phyloP scores from a whole-genome alignment of 345 rosid species.

The Sisymbrium irio region DNA sequence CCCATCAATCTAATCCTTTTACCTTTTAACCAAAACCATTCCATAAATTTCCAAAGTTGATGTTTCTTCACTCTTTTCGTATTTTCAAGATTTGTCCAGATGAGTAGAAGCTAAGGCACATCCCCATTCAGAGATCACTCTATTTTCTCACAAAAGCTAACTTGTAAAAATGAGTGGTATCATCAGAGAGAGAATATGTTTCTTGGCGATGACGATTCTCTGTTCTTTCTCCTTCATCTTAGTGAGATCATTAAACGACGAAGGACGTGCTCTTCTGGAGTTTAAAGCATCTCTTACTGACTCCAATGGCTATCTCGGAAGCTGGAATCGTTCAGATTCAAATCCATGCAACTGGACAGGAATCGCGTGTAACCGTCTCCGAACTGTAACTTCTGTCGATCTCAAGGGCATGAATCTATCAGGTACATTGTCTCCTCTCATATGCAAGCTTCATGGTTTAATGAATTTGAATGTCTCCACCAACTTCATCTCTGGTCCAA shows the following conservation, averaged over 20 bases:
- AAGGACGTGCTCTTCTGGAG: slow-evolving; percentile 52
- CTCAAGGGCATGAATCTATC: slow-evolving; percentile 55
- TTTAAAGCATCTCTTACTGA: slow-evolving; percentile 56
- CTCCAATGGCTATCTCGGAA: slow-evolving; percentile 42
- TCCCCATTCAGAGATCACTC: not conserved
- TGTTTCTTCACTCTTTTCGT: slow-evolving; percentile 9
- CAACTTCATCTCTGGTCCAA: slow-evolving; percentile 52
- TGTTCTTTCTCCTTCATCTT: slow-evolving; percentile 31
- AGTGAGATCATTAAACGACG: slow-evolving; percentile 48
- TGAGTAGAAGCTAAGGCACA: slow-evolving; percentile 14
- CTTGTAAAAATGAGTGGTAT: slow-evolving; percentile 7
- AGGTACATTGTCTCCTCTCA: slow-evolving; percentile 56
- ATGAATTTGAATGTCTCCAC: slow-evolving; percentile 48
- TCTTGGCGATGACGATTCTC: slow-evolving; percentile 16
- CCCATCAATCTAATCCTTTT: not conserved
- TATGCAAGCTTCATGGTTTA: slow-evolving; percentile 53
- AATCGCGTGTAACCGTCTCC: slow-evolving; percentile 45
- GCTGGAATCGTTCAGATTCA: slow-evolving; percentile 56
- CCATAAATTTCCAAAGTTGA: slow-evolving; percentile 6
- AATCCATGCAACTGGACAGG: slow-evolving; percentile 75
- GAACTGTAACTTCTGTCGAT: slow-evolving; percentile 50
- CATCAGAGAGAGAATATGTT: slow-evolving; percentile 21
- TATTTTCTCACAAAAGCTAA: slow-evolving; percentile 8
- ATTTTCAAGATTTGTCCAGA: not conserved
- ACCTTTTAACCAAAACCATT: slow-evolving; percentile 11